Base-by-base conservation (phyloP, 2,329 filamentous ascomycete genomes). In the Diaporthe sp. region DNA sequence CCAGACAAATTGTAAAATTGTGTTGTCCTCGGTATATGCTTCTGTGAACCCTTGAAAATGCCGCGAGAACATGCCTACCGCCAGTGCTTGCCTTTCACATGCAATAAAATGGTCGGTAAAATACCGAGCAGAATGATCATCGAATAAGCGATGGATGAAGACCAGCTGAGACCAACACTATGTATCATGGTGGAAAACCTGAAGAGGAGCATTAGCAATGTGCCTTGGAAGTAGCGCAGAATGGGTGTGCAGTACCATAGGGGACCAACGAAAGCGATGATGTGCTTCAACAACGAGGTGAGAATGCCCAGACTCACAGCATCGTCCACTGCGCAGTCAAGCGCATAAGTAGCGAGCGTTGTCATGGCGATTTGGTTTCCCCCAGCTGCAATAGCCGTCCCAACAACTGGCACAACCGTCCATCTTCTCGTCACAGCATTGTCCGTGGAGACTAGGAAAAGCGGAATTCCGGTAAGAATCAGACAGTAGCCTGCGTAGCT, bases 331-430 rank as follows among this genome's bases (percentile, higher is more conserved):
- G 89, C 86, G 77, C 87, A 89, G 75, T 91, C 89, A 1, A 91
- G 85, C 0, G 89, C 86, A 79, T 90, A 91, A 0, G 89, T 91
- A 28, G 90, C 87, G 42, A 90, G 79, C 2, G 90, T 86, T 0
- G 89, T 91, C 2, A 89, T 91, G 17, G 91, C 84, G 64, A 91
- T 86, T 78, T 91, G 89, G 71, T 90, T 90, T 0, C 89, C 89
- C 7, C 85, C 86, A 0, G 85, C 86, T 0, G 83, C 84, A 74
- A 88, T 85, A 1, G 84, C 88, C 9, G 85, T 84, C 4, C 89
- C 89, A 30, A 90, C 78, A 22, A 89, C 83, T 0, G 89, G 89
- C 0, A 87, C 89, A 4, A 90, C 84, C 72, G 90, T 88, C 86
- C 88, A 91, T 4, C 85, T 79, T 0, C 82, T 80, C 0, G 81